These are phyloP conservation scores for Xerocomus amazonicus DNA, from an alignment of 1,284 basidiomycete genomes.

Conservation along the genomic window DNA sequence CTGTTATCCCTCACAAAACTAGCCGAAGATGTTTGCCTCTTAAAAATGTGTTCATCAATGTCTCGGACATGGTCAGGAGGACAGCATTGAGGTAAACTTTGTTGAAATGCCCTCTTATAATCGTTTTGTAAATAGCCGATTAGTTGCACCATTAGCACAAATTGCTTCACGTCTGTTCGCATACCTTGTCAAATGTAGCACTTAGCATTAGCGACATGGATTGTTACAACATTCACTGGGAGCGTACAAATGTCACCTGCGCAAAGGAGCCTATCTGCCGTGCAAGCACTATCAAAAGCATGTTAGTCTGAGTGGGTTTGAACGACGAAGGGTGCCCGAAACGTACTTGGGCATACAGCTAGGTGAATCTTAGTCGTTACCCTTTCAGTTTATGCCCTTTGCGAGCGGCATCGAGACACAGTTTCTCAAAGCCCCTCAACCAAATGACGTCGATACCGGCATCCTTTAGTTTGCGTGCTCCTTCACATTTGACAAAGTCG, in stretches of 20 bases:
- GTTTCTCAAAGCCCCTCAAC: slow-evolving; percentile 65
- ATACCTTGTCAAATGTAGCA: no score
- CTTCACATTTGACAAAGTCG: slow-evolving; percentile 94
- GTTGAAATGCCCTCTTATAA: no score
- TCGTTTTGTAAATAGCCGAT: no score
- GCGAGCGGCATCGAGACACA: slow-evolving; percentile 77
- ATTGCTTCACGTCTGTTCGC: no score
- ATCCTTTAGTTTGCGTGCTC: slow-evolving; percentile 70
- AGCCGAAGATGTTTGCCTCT: no score
- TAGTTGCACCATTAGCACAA: no score
- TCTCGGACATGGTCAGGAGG: no score
- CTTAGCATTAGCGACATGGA: no score
- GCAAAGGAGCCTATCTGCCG: slow-evolving; percentile 11
- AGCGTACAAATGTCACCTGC: background rate
- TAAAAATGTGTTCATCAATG: no score
- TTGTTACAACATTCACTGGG: background rate
- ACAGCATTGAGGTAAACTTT: no score
- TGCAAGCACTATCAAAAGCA: slow-evolving; percentile 2
- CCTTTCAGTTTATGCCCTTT: slow-evolving; percentile 39
- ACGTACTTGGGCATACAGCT: slow-evolving; percentile 4
- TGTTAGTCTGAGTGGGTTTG: slow-evolving; percentile 1
- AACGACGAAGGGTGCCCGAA: background rate
- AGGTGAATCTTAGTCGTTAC: background rate
- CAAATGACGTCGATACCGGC: slow-evolving; percentile 78
- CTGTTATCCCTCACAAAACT: no score